Evolutionary conservation across 768 basidiomycete species (phyloP).

Genomic region (Hericium coralloides): DNA sequence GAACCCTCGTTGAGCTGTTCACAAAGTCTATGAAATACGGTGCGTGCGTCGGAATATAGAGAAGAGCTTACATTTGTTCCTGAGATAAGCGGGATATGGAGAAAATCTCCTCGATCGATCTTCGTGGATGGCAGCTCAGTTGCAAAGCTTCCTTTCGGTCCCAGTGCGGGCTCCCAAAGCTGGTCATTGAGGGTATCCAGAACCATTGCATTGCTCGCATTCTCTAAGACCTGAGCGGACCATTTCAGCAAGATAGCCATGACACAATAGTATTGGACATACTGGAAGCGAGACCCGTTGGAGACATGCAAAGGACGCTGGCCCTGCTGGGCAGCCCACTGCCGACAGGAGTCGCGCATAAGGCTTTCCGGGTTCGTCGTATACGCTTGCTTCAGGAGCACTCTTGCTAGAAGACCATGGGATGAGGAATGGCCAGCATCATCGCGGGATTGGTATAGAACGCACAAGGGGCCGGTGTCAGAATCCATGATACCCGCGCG

Average conservation of each 20-base stretch:
- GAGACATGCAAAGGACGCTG: conserved; percentile 34
- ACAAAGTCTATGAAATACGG: conserved; percentile 28
- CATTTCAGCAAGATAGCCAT: too few relatives aligned
- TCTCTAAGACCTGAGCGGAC: conserved; percentile 31
- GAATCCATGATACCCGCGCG: conserved; percentile 45
- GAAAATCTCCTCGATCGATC: conserved; percentile 37
- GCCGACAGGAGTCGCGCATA: conserved; percentile 36
- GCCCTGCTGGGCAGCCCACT: conserved; percentile 35
- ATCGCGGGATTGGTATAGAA: conserved; percentile 8
- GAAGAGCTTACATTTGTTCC: conserved; percentile 40
- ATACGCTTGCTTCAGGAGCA: conserved; percentile 36
- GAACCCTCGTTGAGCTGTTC: conserved; percentile 52
- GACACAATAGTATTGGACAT: neutral
- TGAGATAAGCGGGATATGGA: conserved; percentile 39
- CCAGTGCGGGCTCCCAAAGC: conserved; percentile 48
- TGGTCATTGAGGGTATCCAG: conserved; percentile 36
- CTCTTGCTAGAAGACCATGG: conserved; percentile 33
- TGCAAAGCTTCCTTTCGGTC: conserved; percentile 34
- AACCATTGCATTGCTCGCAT: conserved; percentile 40
- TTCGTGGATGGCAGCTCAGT: conserved; percentile 34
- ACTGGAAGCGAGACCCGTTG: conserved; percentile 25
- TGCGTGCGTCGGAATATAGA: neutral
- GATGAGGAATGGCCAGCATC: neutral
- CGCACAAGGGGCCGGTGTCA: conserved; percentile 39
- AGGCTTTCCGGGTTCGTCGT: conserved; percentile 43